Percentiles rank a stretch among this genome's conserved stretches.
Conservation (phyloP, 306 rosid species). For the Vigna angularis region DNA sequence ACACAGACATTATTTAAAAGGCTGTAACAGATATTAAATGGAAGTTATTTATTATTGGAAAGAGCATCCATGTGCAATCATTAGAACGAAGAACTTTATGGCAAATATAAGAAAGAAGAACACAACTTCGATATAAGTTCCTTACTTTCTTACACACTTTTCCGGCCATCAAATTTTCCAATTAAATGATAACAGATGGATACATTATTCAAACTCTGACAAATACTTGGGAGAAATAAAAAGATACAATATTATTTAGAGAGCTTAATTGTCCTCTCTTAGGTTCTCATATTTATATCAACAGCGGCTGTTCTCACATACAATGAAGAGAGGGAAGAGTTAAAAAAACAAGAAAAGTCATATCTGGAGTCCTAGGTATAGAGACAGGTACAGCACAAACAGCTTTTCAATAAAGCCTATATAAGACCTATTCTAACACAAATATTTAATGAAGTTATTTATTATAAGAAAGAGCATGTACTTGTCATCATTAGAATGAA, state of each 20-base stretch:
- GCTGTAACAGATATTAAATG: background rate
- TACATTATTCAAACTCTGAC: background rate
- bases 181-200: background rate
- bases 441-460: background rate
- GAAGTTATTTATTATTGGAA: constrained; percentile 2
- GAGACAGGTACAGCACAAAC: too few relatives aligned
- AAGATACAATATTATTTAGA: too few relatives aligned
- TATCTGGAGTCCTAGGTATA: too few relatives aligned
- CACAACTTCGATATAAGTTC: background rate
- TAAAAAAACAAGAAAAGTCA: too few relatives aligned
- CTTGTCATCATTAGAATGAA: background rate
- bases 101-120: background rate
- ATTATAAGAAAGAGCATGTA: background rate
- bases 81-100: background rate
- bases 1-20: background rate
- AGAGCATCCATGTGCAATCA: background rate
- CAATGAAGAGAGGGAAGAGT: too few relatives aligned
- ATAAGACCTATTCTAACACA: too few relatives aligned
- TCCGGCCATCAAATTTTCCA: background rate
- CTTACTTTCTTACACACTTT: background rate
- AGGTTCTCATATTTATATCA: too few relatives aligned
- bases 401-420: too few relatives aligned
- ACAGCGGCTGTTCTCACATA: too few relatives aligned
- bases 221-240: too few relatives aligned
- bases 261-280: too few relatives aligned